Conservation (phyloP, 2,329 filamentous ascomycete species). For the Trichoderma asperellum region DNA sequence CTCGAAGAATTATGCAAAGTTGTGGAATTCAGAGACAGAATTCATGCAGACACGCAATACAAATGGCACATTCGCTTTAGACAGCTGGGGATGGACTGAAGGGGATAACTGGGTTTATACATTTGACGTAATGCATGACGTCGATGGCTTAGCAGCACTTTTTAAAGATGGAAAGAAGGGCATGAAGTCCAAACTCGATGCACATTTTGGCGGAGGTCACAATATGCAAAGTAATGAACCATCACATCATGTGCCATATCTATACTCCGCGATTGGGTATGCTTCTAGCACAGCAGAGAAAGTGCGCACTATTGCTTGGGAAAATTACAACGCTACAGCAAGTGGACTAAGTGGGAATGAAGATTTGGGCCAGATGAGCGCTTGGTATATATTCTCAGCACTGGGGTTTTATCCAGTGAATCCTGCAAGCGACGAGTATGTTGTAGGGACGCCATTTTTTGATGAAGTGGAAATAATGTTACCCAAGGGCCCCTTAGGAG, state of each 20-base stretch:
- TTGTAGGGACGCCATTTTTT: constrained; percentile 52
- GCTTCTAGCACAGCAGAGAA: constrained; percentile 45
- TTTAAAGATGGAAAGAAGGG: constrained; percentile 42
- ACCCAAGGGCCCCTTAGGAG: constrained; percentile 37
- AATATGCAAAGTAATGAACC: constrained; percentile 55
- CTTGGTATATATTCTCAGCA: constrained; percentile 53
- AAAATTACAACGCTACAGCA: constrained; percentile 51
- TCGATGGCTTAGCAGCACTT: constrained; percentile 45
- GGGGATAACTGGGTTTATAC: constrained; percentile 55
- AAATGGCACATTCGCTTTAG: constrained; percentile 51
- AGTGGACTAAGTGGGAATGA: constrained; percentile 52
- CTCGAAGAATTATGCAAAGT: constrained; percentile 46
- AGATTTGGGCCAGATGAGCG: constrained; percentile 55
- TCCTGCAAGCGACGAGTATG: constrained; percentile 50
- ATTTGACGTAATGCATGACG: constrained; percentile 53
- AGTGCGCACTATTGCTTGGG: constrained; percentile 34
- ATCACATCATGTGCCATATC: constrained; percentile 52
- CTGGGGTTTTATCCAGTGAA: constrained; percentile 54
- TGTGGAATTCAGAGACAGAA: constrained; percentile 49
- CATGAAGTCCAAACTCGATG: constrained; percentile 49
- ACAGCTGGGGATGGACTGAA: constrained; percentile 53
- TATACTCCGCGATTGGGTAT: constrained; percentile 50
- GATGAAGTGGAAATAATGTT: constrained; percentile 47
- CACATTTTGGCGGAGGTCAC: constrained; percentile 49
- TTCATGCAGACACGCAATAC: constrained; percentile 54